phyloP scores from a whole-genome alignment of 768 basidiomycete species.

The Rhodotorula diobovata region DNA sequence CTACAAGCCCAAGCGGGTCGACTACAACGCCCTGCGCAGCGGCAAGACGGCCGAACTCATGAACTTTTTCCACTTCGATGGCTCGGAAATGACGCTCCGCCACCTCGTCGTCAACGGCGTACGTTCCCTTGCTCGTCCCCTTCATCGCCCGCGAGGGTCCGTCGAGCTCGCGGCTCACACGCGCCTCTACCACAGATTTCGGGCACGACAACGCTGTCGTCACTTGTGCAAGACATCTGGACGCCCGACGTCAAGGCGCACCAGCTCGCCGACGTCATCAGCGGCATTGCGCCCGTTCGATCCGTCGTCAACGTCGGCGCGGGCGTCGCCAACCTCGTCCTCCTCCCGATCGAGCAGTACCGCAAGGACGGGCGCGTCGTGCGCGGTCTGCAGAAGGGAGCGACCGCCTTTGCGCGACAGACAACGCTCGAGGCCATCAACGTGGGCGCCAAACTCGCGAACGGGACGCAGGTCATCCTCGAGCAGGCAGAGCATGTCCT shows the following conservation, averaged over 20 bases:
- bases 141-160: no score
- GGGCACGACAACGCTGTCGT: slow-evolving; percentile 84
- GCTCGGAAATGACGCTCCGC: slow-evolving; percentile 93
- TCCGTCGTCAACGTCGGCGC: slow-evolving; percentile 96
- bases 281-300: slow-evolving; percentile 91
- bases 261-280: slow-evolving; percentile 92
- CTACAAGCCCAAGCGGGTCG: slow-evolving; percentile 95
- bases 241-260: slow-evolving; percentile 99
- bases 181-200: slow-evolving; percentile 62
- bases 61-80: slow-evolving; percentile 99
- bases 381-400: slow-evolving; percentile 88
- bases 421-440: slow-evolving; percentile 94
- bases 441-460: slow-evolving; percentile 86
- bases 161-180: not conserved
- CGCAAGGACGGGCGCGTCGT: slow-evolving; percentile 91
- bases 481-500: slow-evolving; percentile 90
- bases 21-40: slow-evolving; percentile 81
- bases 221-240: slow-evolving; percentile 94
- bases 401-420: slow-evolving; percentile 84
- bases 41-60: slow-evolving; percentile 93
- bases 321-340: slow-evolving; percentile 89
- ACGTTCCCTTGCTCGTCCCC: slow-evolving; percentile 46
- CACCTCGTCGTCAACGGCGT: slow-evolving; percentile 89
- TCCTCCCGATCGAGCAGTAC: slow-evolving; percentile 95
- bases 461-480: slow-evolving; percentile 93